Evolutionary conservation across 768 basidiomycete species (phyloP).

Genomic region (Collybiopsis confluens): DNA sequence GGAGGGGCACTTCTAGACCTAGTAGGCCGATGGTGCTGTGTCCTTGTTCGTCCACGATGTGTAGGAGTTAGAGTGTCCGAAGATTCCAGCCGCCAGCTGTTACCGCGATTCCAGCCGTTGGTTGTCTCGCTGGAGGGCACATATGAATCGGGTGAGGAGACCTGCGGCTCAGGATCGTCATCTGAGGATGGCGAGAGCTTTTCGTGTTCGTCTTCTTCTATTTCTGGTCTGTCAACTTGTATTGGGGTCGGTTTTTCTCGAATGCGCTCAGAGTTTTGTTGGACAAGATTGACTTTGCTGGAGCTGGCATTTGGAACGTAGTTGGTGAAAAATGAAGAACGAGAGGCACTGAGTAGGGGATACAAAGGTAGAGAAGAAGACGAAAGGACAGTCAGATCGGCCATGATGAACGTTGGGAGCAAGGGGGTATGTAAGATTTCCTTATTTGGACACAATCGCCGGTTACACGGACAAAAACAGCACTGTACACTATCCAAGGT

Average conservation of each 20-base stretch:
- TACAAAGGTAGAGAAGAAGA: conserved; percentile 40
- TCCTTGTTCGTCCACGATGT: not conserved
- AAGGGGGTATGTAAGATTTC: not conserved
- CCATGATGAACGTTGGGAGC: conserved; percentile 26
- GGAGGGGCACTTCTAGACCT: conserved; percentile 45
- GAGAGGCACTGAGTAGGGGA: conserved; percentile 20
- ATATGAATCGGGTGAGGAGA: conserved; percentile 2
- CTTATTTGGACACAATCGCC: not conserved
- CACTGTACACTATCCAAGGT: no score
- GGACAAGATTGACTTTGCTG: conserved; percentile 3
- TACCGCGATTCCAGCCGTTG: not conserved
- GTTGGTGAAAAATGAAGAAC: conserved; percentile 11
- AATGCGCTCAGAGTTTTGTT: not conserved
- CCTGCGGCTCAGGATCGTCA: not conserved
- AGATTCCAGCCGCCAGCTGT: conserved; percentile 18
- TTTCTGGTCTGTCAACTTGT: conserved; percentile 2
- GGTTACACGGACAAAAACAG: no score
- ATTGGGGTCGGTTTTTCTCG: conserved; percentile 1
- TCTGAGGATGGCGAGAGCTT: not conserved
- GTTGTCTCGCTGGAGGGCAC: not conserved
- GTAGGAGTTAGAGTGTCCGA: conserved; percentile 17
- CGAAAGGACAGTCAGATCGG: conserved; percentile 46
- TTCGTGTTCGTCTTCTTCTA: conserved; percentile 13
- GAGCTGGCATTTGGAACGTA: conserved; percentile 14
- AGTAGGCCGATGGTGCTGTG: conserved; percentile 32